Evolutionary conservation across 768 basidiomycete species (phyloP), one percentile per base, ranked within the genome.

Genomic region (Suillus paluster): DNA sequence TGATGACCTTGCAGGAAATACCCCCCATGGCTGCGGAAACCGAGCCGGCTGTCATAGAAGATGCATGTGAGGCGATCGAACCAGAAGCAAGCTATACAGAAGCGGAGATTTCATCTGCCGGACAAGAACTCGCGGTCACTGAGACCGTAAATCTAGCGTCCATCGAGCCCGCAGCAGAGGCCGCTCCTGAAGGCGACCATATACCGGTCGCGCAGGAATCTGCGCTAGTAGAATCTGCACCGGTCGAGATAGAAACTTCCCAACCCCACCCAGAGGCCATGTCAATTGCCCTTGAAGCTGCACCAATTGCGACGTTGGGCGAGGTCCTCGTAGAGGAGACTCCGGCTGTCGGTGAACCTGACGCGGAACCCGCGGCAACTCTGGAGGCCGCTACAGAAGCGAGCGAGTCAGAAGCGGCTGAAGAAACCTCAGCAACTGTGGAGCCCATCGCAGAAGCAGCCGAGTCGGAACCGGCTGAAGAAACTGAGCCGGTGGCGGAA

Each of bases 1-100:
- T 19, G 8, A 25, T 38, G 41, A 12, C 12, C n/a, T 23, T 38
- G 33, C 19, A 61, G 60, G 41, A 34, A 33, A 36, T 61, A 19
- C 33, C 33, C 17, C 2, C 34, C 33, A 19, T 57, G 21, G 15
- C 41, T 4, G 30, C 12, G 23, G 30, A 60, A 6, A 17, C 34
- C 4, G 59, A 52, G 23, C 41, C 23, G 7, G 52, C 17, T 34
- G 54, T 63, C 33, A 44, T 33, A 14, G n/a, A 33, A 15, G 59
- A 44, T n/a, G 58, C 36, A 21, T 58, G 60, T 36, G 60, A 62
- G 27, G 12, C 19, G 17, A 30, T 50, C 19, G 63, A 49, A 23
- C 33, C 23, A 4, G 33, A 41, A 38, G 48, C 34, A 50, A 36
- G n/a, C 25, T 27, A 25, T 23, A 38, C 5, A 4, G 48, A 61